phyloP scores from a whole-genome alignment of 2,329 filamentous ascomycete genomes.

The Ascochyta pisi region DNA sequence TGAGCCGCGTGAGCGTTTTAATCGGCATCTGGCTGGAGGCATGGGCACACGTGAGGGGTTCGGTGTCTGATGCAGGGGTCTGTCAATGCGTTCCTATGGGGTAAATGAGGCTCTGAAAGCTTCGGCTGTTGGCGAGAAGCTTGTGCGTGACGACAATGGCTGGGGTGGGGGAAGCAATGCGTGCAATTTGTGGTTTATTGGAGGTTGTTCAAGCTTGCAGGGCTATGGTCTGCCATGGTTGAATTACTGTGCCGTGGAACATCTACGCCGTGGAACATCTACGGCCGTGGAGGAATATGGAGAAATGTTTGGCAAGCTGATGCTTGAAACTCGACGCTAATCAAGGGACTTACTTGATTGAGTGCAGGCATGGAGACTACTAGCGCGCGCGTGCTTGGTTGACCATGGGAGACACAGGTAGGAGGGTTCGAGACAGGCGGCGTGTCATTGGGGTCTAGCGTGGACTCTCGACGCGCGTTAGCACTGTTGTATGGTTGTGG shows the following conservation, averaged over 20 bases:
- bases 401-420: background rate
- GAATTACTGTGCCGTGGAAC: conserved; percentile 1
- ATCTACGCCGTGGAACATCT: conserved; percentile 8
- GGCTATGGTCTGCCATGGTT: background rate
- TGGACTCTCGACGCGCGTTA: background rate
- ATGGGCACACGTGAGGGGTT: background rate
- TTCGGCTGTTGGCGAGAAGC: conserved; percentile 14
- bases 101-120: conserved; percentile 16
- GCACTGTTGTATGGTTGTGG: background rate
- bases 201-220: background rate
- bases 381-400: conserved; percentile 4
- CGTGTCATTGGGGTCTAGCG: no score
- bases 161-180: background rate
- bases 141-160: background rate
- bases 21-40: background rate
- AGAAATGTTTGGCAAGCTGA: background rate
- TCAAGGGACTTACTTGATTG: background rate
- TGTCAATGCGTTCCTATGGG: no score
- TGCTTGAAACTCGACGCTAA: background rate
- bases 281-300: conserved; percentile 12
- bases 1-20: conserved; percentile 18
- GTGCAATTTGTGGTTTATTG: no score
- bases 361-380: background rate
- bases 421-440: background rate
- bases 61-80: no score